These are phyloP conservation scores for Tuber melanosporum DNA, from an alignment of 495 filamentous ascomycete genomes.

Conservation along the genomic window DNA sequence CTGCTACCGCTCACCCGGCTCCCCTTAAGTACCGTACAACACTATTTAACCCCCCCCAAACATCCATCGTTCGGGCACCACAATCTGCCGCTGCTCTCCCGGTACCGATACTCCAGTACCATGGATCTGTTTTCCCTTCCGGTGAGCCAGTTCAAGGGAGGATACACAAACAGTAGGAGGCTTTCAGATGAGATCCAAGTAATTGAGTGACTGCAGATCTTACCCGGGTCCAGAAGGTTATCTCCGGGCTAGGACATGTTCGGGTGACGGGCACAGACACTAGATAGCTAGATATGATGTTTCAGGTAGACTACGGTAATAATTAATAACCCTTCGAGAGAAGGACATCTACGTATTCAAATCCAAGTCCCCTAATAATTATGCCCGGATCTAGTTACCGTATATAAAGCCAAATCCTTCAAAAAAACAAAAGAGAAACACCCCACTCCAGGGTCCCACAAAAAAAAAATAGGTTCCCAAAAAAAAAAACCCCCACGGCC, in stretches of 20 bases:
- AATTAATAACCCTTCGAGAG: neutral
- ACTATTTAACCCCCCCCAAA: neutral
- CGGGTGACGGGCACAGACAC: neutral
- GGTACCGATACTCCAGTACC: neutral
- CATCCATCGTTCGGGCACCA: neutral
- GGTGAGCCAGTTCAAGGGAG: neutral
- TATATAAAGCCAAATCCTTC: neutral
- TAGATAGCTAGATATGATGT: neutral
- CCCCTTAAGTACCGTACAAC: neutral
- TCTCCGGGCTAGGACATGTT: neutral
- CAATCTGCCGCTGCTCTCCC: neutral
- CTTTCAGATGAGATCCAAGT: neutral
- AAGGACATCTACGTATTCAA: neutral
- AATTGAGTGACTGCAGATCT: constrained; percentile 3
- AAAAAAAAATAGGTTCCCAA: neutral
- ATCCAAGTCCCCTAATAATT: neutral
- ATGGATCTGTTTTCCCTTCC: neutral
- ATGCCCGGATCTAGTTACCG: neutral
- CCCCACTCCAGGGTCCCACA: neutral
- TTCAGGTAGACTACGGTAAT: neutral
- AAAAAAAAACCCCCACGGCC: neutral
- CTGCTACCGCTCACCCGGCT: neutral
- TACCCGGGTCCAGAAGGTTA: neutral
- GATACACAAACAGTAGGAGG: neutral
- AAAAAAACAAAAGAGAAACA: neutral